These are phyloP conservation scores for Evernia prunastri DNA, from an alignment of 495 filamentous ascomycete species.

Conservation along the genomic window DNA sequence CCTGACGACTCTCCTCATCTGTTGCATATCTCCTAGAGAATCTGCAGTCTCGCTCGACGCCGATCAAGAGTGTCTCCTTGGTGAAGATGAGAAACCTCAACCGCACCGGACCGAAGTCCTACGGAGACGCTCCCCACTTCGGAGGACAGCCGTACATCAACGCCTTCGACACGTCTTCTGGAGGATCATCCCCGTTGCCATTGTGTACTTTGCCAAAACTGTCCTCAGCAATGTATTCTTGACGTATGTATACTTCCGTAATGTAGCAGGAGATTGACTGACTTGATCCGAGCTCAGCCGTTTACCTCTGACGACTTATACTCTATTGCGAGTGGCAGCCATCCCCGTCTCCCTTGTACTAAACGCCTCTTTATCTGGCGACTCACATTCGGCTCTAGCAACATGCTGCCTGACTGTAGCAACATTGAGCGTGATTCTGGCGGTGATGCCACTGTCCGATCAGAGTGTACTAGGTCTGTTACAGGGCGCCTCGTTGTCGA, in stretches of 20 bases:
- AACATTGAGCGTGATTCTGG: slow-evolving; percentile 5
- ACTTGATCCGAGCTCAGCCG: slow-evolving; percentile 6
- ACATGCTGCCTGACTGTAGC: slow-evolving; percentile 4
- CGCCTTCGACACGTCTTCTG: slow-evolving; percentile 1
- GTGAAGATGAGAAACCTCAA: not conserved
- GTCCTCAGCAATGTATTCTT: slow-evolving; percentile 15
- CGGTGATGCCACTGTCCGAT: slow-evolving; percentile 3
- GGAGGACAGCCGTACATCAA: slow-evolving; percentile 2
- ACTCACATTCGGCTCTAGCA: slow-evolving; percentile 12
- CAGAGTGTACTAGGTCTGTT: not conserved
- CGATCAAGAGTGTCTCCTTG: slow-evolving; percentile 8
- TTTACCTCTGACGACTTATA: slow-evolving; percentile 13
- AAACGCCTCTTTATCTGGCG: slow-evolving; percentile 3
- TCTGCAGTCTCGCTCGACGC: not conserved
- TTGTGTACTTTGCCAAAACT: slow-evolving; percentile 9
- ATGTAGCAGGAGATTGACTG: not conserved
- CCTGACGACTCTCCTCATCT: slow-evolving; percentile 5
- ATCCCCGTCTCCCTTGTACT: slow-evolving; percentile 16
- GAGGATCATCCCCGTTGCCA: slow-evolving; percentile 2
- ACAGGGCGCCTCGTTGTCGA: slow-evolving; percentile 3
- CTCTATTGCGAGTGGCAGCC: slow-evolving; percentile 9
- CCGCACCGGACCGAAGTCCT: not conserved
- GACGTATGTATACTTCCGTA: slow-evolving; percentile 10
- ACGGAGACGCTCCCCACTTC: slow-evolving; percentile 6
- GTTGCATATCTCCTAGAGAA: not conserved